Conservation (phyloP, 1,139 yeast species). For the Geotrichum candidum region DNA sequence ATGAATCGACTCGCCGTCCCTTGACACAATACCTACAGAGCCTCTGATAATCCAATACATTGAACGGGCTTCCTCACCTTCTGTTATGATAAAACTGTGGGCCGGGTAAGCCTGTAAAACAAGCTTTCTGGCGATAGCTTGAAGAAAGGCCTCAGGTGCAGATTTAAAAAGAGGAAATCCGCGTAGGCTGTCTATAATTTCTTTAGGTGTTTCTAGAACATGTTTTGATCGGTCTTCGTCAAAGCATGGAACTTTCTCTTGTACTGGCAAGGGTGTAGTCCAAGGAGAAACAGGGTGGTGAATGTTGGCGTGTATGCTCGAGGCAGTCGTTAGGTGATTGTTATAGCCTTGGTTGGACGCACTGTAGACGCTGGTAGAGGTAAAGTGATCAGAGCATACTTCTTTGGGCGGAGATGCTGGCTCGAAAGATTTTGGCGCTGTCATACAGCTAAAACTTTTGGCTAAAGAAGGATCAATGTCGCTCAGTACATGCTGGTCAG, state of each 20-base stretch:
- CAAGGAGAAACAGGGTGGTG: conserved; percentile 3
- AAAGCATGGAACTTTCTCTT: neutral
- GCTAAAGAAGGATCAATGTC: neutral
- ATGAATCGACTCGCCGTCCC: conserved; percentile 68
- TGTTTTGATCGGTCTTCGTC: neutral
- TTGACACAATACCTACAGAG: conserved; percentile 62
- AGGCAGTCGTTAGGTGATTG: neutral
- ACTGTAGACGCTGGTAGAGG: neutral
- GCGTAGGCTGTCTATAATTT: conserved; percentile 47
- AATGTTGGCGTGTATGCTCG: neutral
- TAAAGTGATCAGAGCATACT: neutral
- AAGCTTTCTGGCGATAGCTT: conserved; percentile 53
- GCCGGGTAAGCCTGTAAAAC: conserved; percentile 57
- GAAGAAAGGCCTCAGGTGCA: conserved; percentile 61
- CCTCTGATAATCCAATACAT: conserved; percentile 80
- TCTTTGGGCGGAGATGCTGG: neutral
- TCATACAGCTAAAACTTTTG: neutral
- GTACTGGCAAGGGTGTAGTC: conserved; percentile 4
- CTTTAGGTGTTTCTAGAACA: conserved; percentile 24
- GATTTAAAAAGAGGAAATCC: conserved; percentile 57
- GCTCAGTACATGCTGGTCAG: neutral
- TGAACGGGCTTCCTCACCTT: conserved; percentile 68
- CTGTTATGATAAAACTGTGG: conserved; percentile 60
- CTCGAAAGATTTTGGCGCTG: neutral
- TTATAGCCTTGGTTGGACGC: neutral